These are phyloP conservation scores for Holtermanniella nyarrowii DNA, from an alignment of 768 basidiomycete genomes.

Conservation along the genomic window DNA sequence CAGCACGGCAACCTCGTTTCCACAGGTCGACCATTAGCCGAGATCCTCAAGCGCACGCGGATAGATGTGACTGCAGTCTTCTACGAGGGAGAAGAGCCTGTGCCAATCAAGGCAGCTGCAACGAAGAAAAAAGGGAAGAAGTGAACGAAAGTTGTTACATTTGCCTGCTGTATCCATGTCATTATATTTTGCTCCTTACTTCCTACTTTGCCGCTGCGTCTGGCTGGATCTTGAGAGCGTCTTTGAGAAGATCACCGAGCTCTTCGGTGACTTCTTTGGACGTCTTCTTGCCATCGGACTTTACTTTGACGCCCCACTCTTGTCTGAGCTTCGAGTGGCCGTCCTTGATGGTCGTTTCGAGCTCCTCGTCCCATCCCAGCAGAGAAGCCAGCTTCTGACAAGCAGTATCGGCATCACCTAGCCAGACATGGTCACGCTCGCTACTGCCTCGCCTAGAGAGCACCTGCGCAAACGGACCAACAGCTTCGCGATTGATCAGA, in stretches of 20 bases:
- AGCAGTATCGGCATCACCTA: conserved; percentile 48
- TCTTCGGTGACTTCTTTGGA: neutral
- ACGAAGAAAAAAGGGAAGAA: conserved; percentile 10
- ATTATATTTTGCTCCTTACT: neutral
- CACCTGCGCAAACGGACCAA: conserved; percentile 45
- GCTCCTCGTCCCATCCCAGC: conserved; percentile 54
- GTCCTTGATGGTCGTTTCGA: conserved; percentile 9
- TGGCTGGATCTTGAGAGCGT: neutral
- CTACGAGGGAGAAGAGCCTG: conserved; percentile 37
- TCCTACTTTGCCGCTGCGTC: neutral
- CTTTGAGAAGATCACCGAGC: neutral
- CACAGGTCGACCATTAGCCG: conserved; percentile 10
- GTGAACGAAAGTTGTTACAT: neutral
- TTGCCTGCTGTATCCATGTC: neutral
- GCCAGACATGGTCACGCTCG: conserved; percentile 15
- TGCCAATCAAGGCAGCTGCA: conserved; percentile 5
- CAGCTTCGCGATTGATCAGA: conserved; percentile 77
- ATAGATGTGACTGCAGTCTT: conserved; percentile 26
- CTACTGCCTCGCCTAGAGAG: neutral
- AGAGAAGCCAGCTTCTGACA: conserved; percentile 54
- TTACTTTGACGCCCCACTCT: conserved; percentile 4
- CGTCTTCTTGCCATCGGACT: neutral
- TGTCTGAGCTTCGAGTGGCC: conserved; percentile 10
- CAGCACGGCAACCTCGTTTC: conserved; percentile 32
- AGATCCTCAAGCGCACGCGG: conserved; percentile 21